Percentiles rank a stretch among this genome's conserved stretches.
Conservation (phyloP, 257 asterid species). For the Scutellaria minor region DNA sequence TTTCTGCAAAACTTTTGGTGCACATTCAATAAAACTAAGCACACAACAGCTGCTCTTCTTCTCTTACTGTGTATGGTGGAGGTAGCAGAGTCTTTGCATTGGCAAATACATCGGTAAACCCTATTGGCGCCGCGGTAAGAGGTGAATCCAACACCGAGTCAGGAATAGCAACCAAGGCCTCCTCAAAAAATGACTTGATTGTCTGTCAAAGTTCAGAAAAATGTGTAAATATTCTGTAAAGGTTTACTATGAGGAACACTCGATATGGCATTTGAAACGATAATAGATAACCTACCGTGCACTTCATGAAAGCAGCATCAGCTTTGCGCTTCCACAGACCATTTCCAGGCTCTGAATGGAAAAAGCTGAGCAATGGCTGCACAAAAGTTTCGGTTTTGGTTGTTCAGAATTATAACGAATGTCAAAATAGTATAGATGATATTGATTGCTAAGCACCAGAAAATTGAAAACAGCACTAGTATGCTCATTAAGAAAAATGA, state of each 20-base stretch:
- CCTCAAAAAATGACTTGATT: slow-evolving; percentile 65
- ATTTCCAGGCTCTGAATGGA: slow-evolving; percentile 79
- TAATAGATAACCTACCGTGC: slow-evolving; percentile 55
- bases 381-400: slow-evolving; percentile 34
- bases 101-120: slow-evolving; percentile 52
- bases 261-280: slow-evolving; percentile 12
- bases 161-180: slow-evolving; percentile 69
- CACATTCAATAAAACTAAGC: slow-evolving; percentile 46
- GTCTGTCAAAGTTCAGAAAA: slow-evolving; percentile 54
- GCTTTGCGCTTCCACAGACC: slow-evolving; percentile 87
- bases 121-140: slow-evolving; percentile 46
- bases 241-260: not conserved
- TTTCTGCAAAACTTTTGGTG: slow-evolving; percentile 25
- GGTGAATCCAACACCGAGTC: slow-evolving; percentile 82
- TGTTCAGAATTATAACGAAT: not conserved
- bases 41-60: slow-evolving; percentile 69
- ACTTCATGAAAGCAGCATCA: slow-evolving; percentile 69
- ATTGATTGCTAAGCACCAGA: not conserved
- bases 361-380: slow-evolving; percentile 90
- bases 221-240: not conserved
- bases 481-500: too few relatives aligned
- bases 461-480: not conserved
- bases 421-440: slow-evolving; percentile 7
- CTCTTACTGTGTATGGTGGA: slow-evolving; percentile 55
- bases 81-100: slow-evolving; percentile 69